phyloP scores from a whole-genome alignment of 2,329 filamentous ascomycete species.

The Aspergillus alliaceus region DNA sequence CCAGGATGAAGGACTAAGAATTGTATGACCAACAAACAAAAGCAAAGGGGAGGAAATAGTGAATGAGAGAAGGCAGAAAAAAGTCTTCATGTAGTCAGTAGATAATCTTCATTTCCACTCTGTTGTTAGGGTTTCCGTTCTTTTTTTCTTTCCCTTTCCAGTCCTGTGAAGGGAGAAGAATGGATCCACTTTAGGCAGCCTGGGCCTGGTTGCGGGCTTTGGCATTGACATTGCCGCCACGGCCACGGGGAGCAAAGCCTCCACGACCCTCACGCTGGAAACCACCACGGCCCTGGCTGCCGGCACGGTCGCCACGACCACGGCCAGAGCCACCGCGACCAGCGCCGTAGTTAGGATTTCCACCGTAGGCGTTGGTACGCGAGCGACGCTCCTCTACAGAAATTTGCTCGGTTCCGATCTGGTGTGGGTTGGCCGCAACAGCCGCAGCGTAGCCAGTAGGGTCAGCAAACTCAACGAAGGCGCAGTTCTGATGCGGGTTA shows the following conservation, averaged over 20 bases:
- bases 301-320: constrained; percentile 67
- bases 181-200: constrained; percentile 36
- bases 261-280: constrained; percentile 71
- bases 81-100: not conserved
- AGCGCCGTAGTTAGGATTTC: constrained; percentile 61
- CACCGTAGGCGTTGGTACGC: constrained; percentile 69
- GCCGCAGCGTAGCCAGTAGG: constrained; percentile 80
- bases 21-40: constrained; percentile 16
- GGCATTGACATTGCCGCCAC: constrained; percentile 58
- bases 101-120: not conserved
- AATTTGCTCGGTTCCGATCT: constrained; percentile 78
- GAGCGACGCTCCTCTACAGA: constrained; percentile 85
- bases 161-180: not conserved
- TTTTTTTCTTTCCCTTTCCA: not conserved
- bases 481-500: constrained; percentile 71
- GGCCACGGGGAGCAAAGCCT: constrained; percentile 62
- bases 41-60: constrained; percentile 5
- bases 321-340: constrained; percentile 64
- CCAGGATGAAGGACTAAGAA: constrained; percentile 23
- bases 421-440: constrained; percentile 79
- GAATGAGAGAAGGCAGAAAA: constrained; percentile 9
- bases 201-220: constrained; percentile 49
- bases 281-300: constrained; percentile 64
- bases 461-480: constrained; percentile 90
- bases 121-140: not conserved